Conservation (phyloP, 495 filamentous ascomycete species). For the Lophiotrema nucula region DNA sequence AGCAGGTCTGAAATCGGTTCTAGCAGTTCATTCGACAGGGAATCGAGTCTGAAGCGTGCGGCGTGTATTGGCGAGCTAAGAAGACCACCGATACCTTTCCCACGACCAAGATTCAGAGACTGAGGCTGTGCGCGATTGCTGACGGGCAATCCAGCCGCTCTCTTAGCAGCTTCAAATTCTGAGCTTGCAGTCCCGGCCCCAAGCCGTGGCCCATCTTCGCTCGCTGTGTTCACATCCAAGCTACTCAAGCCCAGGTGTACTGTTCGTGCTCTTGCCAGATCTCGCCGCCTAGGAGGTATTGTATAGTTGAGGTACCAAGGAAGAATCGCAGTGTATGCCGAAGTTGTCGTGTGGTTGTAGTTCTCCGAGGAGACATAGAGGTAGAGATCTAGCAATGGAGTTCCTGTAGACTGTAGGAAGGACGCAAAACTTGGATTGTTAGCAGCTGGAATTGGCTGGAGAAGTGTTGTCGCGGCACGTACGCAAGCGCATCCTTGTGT, state of each 20-base stretch:
- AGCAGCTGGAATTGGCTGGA: not conserved
- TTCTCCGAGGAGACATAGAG: conserved; percentile 88
- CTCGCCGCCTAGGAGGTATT: conserved; percentile 64
- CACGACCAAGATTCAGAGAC: conserved; percentile 34
- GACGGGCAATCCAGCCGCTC: conserved; percentile 22
- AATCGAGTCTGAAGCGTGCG: conserved; percentile 66
- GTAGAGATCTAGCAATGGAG: conserved; percentile 40
- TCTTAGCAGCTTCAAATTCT: conserved; percentile 33
- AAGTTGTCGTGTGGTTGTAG: conserved; percentile 69
- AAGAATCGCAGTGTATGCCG: conserved; percentile 71
- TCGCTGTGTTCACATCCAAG: conserved; percentile 54
- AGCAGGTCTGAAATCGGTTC: conserved; percentile 66
- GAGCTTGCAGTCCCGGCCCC: conserved; percentile 6
- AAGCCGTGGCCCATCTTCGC: conserved; percentile 23
- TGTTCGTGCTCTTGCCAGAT: conserved; percentile 66
- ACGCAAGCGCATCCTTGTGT: conserved; percentile 57
- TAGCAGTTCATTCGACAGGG: conserved; percentile 65
- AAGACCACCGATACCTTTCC: conserved; percentile 35
- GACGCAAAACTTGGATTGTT: conserved; percentile 13
- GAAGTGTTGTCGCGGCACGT: conserved; percentile 26
- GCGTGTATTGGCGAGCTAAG: conserved; percentile 40
- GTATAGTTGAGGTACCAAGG: conserved; percentile 83
- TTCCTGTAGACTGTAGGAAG: conserved; percentile 34
- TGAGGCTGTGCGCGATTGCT: conserved; percentile 26
- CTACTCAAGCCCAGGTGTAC: conserved; percentile 69